phyloP scores from a whole-genome alignment of 2,329 filamentous ascomycete genomes.

The Beauveria sp. region DNA sequence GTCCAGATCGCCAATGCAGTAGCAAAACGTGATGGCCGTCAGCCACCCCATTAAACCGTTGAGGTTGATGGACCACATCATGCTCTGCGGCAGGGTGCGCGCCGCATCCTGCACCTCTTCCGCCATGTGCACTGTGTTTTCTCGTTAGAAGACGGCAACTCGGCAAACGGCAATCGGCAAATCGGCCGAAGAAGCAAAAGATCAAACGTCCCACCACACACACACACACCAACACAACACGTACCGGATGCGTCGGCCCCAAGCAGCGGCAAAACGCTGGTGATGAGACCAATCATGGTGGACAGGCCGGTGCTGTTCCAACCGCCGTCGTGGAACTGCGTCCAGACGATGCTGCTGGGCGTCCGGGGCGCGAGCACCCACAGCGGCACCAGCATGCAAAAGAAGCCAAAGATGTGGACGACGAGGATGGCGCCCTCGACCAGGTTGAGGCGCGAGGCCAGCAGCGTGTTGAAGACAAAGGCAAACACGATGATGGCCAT shows the following conservation, averaged over 20 bases:
- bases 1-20: slow-evolving; percentile 24
- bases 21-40: slow-evolving; percentile 28
- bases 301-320: slow-evolving; percentile 26
- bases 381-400: slow-evolving; percentile 29
- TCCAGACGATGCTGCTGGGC: slow-evolving; percentile 20
- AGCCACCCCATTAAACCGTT: slow-evolving; percentile 34
- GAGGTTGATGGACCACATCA: slow-evolving; percentile 16
- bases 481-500: slow-evolving; percentile 31
- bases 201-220: too few species aligned
- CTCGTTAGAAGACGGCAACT: not conserved
- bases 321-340: slow-evolving; percentile 24
- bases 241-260: slow-evolving; percentile 21
- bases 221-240: not conserved
- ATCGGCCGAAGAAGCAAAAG: not conserved
- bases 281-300: slow-evolving; percentile 31
- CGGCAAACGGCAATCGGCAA: not conserved
- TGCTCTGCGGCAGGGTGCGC: slow-evolving; percentile 12
- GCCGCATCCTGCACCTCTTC: slow-evolving; percentile 15
- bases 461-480: slow-evolving; percentile 19
- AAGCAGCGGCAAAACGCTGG: slow-evolving; percentile 26
- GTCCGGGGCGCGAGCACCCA: slow-evolving; percentile 26
- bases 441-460: slow-evolving; percentile 29
- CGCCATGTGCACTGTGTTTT: slow-evolving; percentile 15
- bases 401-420: slow-evolving; percentile 25
- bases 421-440: slow-evolving; percentile 37